These are phyloP conservation scores for Hypoxylon perforatum DNA, from an alignment of 495 filamentous ascomycete species.

Conservation along the genomic window DNA sequence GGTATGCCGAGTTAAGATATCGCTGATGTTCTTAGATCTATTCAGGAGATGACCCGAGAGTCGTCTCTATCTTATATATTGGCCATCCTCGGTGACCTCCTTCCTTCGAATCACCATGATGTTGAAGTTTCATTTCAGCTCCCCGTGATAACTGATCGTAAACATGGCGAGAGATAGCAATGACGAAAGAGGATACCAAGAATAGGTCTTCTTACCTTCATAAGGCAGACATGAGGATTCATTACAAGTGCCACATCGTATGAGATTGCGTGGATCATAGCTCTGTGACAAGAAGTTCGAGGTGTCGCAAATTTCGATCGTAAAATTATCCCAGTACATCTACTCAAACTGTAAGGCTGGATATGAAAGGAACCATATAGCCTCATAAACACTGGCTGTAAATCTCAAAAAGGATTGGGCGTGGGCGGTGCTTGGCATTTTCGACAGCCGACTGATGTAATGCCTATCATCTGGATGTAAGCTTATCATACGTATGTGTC, in stretches of 20 bases:
- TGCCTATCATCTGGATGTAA: neutral
- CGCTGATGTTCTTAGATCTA: neutral
- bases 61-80: neutral
- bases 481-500: neutral
- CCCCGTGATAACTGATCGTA: neutral
- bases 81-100: neutral
- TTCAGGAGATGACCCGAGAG: neutral
- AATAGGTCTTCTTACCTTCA: neutral
- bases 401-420: neutral
- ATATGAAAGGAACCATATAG: neutral
- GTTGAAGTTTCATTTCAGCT: neutral
- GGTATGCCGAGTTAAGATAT: neutral
- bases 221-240: neutral
- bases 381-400: neutral
- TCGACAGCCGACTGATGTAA: neutral
- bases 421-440: neutral
- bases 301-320: neutral
- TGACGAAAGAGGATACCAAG: neutral
- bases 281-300: neutral
- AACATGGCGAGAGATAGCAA: neutral
- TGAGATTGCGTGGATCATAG: neutral
- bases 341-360: no score
- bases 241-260: neutral
- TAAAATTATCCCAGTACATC: no score
- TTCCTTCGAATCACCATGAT: neutral